Base-by-base conservation (phyloP, 2,329 filamentous ascomycete genomes). In the Cladorrhinum sp. region DNA sequence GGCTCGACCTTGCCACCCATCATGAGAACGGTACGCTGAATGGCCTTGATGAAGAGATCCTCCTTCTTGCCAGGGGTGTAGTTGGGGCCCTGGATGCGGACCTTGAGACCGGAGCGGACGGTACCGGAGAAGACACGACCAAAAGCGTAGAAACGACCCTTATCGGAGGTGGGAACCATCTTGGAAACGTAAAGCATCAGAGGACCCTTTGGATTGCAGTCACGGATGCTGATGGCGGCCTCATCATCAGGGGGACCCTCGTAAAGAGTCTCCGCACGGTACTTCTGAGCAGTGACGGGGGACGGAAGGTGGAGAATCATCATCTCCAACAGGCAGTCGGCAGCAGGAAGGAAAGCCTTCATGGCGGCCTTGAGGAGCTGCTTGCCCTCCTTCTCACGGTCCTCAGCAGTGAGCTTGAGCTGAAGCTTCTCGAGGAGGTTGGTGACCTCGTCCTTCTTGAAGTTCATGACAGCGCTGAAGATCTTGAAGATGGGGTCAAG, bases 181-280 rank as follows among this genome's bases (percentile, higher is more conserved):
- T 99, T 99, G 80, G 95, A 99, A 79, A 99, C 93, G 90, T 99
- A 99, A 71, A 98, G 86, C 95, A 99, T 99, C 81, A 99, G 95
- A 74, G 93, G 91, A 78, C 86, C 95, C 85, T 96, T 96, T 80
- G 93, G 85, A 79, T 99, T 92, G 79, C 95, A 98, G 86, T 98
- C 92, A 74, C 93, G 93, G 86, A 99, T 97, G 86, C 88, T 92
- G 77, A 96, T 90, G 83, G 90, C 93, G 72, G 88, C 88, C 79
- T 92, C 89, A 73, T 99, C 95, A 77, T 99, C 95, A 62, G 82
- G 75, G 72, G 95, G 95, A 86, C 95, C 95, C 86, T 99, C 95
- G 84, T 99, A 99, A 69, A 99, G 87, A 77, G 93, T 96, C 87
- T 98, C 95, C 74, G 86, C 89, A 89, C 95, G 95, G 87, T 99